Evolutionary conservation across 805 yeast genomes (phyloP).

Genomic region (Crinitomyces ghanaensis): DNA sequence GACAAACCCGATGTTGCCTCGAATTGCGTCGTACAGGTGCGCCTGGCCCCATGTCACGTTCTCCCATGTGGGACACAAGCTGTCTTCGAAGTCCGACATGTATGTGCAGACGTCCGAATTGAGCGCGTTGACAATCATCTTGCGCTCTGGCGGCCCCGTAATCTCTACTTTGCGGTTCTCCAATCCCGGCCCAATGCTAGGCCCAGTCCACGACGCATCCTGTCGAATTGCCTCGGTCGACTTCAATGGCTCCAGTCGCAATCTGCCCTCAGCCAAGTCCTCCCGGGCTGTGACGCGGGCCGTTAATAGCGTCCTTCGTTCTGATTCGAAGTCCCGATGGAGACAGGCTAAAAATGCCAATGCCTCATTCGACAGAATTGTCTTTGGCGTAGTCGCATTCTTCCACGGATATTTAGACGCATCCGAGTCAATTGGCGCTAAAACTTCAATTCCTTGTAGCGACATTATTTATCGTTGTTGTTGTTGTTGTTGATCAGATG

Average conservation of each 20-base stretch:
- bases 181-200: slow-evolving; percentile 53
- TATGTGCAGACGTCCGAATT: slow-evolving; percentile 57
- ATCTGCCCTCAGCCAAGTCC: slow-evolving; percentile 42
- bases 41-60: slow-evolving; percentile 57
- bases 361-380: slow-evolving; percentile 48
- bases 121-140: slow-evolving; percentile 62
- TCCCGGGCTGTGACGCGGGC: slow-evolving; percentile 43
- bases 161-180: slow-evolving; percentile 60
- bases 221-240: slow-evolving; percentile 40
- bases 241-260: slow-evolving; percentile 18
- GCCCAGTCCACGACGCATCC: slow-evolving; percentile 57
- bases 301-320: slow-evolving; percentile 42
- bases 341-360: slow-evolving; percentile 51
- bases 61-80: slow-evolving; percentile 58
- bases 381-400: slow-evolving; percentile 28
- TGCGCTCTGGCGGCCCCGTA: slow-evolving; percentile 64
- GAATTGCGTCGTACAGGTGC: slow-evolving; percentile 54
- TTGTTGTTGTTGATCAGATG: no score
- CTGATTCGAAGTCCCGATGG: slow-evolving; percentile 47
- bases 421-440: slow-evolving; percentile 1
- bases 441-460: slow-evolving; percentile 1
- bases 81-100: slow-evolving; percentile 67
- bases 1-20: slow-evolving; percentile 36
- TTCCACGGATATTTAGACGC: neutral
- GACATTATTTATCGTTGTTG: neutral